These are phyloP conservation scores for Candida saitoana DNA, from an alignment of 805 yeast species.

Conservation along the genomic window DNA sequence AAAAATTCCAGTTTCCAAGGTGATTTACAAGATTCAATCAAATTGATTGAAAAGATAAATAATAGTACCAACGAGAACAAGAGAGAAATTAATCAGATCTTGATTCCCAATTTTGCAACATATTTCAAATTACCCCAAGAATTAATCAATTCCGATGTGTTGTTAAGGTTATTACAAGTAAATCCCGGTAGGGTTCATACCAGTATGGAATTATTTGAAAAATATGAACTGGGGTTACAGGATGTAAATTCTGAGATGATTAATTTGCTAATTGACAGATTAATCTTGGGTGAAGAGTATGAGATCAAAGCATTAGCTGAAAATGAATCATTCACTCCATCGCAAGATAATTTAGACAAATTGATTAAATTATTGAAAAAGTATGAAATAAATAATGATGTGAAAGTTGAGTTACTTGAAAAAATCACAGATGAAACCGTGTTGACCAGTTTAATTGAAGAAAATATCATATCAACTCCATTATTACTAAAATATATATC, in stretches of 20 bases:
- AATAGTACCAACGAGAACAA: slow-evolving; percentile 10
- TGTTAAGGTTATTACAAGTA: slow-evolving; percentile 26
- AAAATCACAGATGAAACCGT: not conserved
- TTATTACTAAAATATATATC: not conserved
- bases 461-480: not conserved
- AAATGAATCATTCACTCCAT: slow-evolving; percentile 1
- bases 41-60: slow-evolving; percentile 12
- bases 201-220: slow-evolving; percentile 45
- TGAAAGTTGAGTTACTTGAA: not conserved
- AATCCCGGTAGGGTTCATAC: slow-evolving; percentile 53
- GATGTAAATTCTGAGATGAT: slow-evolving; percentile 5
- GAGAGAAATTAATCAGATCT: slow-evolving; percentile 14
- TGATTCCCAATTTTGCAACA: slow-evolving; percentile 24
- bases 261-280: slow-evolving; percentile 4
- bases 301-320: slow-evolving; percentile 12
- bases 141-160: slow-evolving; percentile 12
- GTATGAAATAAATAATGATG: not conserved
- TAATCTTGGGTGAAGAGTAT: slow-evolving; percentile 8
- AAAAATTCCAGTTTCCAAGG: slow-evolving; percentile 2
- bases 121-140: slow-evolving; percentile 21
- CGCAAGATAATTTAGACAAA: slow-evolving; percentile 1
- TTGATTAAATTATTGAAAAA: slow-evolving; percentile 3
- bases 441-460: not conserved
- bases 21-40: slow-evolving; percentile 9
- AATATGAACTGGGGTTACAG: slow-evolving; percentile 12